These are phyloP conservation scores for Trichosporon asahii DNA, from an alignment of 1,284 basidiomycete species.

Conservation along the genomic window DNA sequence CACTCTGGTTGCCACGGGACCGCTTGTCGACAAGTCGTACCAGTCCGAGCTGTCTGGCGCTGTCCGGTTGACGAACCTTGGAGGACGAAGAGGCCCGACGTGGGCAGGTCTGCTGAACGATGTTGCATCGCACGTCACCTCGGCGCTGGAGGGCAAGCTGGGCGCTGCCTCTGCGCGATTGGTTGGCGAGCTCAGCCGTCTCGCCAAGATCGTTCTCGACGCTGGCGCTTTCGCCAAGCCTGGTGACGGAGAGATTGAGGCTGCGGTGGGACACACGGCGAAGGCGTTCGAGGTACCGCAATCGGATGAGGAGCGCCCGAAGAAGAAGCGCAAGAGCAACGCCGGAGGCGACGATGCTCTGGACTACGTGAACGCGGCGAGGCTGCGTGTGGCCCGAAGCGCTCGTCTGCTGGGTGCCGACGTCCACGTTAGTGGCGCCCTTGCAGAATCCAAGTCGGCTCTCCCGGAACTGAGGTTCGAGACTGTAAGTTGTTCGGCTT, in stretches of 20 bases:
- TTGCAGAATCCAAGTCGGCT: not conserved
- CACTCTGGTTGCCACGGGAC: conserved; percentile 28
- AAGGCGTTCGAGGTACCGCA: conserved; percentile 17
- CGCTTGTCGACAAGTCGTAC: conserved; percentile 22
- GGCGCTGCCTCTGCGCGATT: not conserved
- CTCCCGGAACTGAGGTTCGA: conserved; percentile 20
- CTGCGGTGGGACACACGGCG: conserved; percentile 13
- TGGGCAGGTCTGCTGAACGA: conserved; percentile 23
- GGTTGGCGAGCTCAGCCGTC: conserved; percentile 14
- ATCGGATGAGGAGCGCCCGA: conserved; percentile 3
- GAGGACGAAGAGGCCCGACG: conserved; percentile 14
- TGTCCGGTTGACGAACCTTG: conserved; percentile 19
- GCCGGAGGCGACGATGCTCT: not conserved
- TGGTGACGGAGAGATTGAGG: conserved; percentile 21
- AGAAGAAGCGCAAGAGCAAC: conserved; percentile 21
- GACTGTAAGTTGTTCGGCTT: not conserved
- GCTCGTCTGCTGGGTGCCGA: conserved; percentile 12
- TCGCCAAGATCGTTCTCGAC: conserved; percentile 19
- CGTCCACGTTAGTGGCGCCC: not conserved
- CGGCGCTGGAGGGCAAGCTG: conserved; percentile 8
- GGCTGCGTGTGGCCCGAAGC: conserved; percentile 21
- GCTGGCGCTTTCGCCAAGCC: conserved; percentile 19
- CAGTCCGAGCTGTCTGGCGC: conserved; percentile 16
- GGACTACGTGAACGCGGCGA: conserved; percentile 17
- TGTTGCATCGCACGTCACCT: conserved; percentile 8